Base-by-base conservation (phyloP, 164 flowering plant species). In the Vitis rupestris region DNA sequence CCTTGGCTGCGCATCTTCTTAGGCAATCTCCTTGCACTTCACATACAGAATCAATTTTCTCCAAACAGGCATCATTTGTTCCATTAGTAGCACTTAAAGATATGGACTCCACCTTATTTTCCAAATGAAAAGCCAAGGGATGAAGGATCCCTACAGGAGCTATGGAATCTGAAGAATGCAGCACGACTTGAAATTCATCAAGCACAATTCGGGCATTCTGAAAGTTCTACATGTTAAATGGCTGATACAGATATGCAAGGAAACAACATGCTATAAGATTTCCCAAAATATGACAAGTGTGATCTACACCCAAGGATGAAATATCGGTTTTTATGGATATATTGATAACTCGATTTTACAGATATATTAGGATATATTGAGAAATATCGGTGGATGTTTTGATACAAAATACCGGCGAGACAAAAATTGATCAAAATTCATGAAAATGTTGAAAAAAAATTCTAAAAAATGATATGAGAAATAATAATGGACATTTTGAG, bases 131-230 rank as follows among this genome's bases (percentile, higher is more conserved):
- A 56, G 83, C 77, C 72, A 82, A 59, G n/a, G 99, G 99, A 80
- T 95, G 99, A 60, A 95, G 90, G 56, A 95, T 80, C 23, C 92
- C 99, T 57, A 89, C 97, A 31, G 99, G 90, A 64, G 97, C 97
- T 65, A 93, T 90, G 76, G 90, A 78, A 78, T 88, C 94, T 64
- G 91, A 60, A 50, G 98, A 91, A 79, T 95, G 97, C 65, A 87
- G 81, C 4, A 90, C 74, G 70, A 89, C 76, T 85, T 86, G 75
- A 78, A 79, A 93, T 51, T 90, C 82, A 76, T 93, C 97, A 15
- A 93, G 89, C 74, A 95, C 82, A 74, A 95, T 86, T 67, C 84
- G 83, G 19, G 98, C 94, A 87, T 85, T 83, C 99, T 93, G 94
- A 63, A 77, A 85, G 74, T 63, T 75, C 30, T 51, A 72, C 62